Evolutionary conservation across 371 early-diverging fungal species (phyloP).

Genomic region (Chytridium lagenaria): DNA sequence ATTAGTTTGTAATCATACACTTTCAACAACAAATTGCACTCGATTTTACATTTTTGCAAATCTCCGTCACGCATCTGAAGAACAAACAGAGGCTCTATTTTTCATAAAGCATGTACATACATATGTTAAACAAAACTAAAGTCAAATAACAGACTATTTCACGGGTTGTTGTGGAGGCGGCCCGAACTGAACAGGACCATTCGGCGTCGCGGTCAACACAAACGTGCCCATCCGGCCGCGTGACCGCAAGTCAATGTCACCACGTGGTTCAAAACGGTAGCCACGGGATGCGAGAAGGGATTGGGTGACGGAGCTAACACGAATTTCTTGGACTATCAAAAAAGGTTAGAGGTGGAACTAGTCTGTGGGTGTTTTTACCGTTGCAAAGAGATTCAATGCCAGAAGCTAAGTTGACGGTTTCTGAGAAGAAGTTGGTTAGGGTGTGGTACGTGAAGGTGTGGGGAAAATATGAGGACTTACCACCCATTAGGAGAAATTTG

Average conservation of each 20-base stretch:
- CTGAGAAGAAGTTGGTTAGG: conserved; percentile 5
- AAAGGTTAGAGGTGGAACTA: neutral
- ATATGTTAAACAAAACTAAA: too few relatives aligned
- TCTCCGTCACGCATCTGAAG: too few relatives aligned
- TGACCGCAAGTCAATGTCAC: conserved; percentile 23
- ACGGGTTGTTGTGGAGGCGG: neutral
- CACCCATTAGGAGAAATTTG: conserved; percentile 29
- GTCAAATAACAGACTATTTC: neutral
- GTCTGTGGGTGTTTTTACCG: conserved; percentile 8
- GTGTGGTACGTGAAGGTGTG: neutral
- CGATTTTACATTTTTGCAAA: too few relatives aligned
- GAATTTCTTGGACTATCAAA: conserved; percentile 24
- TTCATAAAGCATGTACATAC: too few relatives aligned
- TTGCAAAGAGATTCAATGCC: conserved; percentile 23
- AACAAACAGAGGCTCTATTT: too few relatives aligned
- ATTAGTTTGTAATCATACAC: too few relatives aligned
- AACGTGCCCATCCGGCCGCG: conserved; percentile 29
- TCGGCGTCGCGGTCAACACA: conserved; percentile 4
- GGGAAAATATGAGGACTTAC: neutral
- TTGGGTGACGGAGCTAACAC: conserved; percentile 24
- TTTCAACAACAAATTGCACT: too few relatives aligned
- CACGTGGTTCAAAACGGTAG: conserved; percentile 26
- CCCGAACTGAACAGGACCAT: neutral
- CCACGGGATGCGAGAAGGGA: conserved; percentile 12
- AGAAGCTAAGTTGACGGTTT: conserved; percentile 36